Percentiles rank a stretch among this genome's conserved stretches.
phyloP scores from a whole-genome alignment of 805 yeast species.

The Metschnikowia gruessii region DNA sequence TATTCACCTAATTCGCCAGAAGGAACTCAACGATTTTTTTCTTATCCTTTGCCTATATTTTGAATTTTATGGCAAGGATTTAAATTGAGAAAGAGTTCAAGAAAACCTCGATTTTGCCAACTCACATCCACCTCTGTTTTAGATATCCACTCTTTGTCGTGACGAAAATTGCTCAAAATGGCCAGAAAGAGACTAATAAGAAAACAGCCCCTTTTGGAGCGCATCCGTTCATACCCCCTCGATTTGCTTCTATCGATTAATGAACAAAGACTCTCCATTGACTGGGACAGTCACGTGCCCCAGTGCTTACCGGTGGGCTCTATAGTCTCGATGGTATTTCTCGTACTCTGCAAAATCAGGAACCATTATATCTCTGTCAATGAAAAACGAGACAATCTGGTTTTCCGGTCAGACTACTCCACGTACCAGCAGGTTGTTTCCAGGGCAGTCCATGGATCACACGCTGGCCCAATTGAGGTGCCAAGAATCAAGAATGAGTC shows the following conservation, averaged over 20 bases:
- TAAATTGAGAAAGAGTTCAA: too few relatives aligned
- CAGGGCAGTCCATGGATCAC: slow-evolving; percentile 16
- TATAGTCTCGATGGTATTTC: slow-evolving; percentile 18
- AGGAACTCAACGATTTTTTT: background rate
- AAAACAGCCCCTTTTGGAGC: slow-evolving; percentile 29
- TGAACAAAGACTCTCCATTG: slow-evolving; percentile 37
- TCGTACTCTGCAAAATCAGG: slow-evolving; percentile 24
- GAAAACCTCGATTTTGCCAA: too few relatives aligned
- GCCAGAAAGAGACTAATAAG: slow-evolving; percentile 21
- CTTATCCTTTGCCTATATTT: too few relatives aligned
- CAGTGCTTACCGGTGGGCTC: slow-evolving; percentile 34
- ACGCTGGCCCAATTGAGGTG: background rate
- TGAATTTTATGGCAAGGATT: too few relatives aligned
- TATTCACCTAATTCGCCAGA: background rate
- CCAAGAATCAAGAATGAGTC: slow-evolving; percentile 8
- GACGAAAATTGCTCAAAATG: slow-evolving; percentile 4
- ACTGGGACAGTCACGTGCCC: slow-evolving; percentile 39
- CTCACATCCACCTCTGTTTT: too few relatives aligned
- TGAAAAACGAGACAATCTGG: slow-evolving; percentile 28
- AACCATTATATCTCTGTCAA: slow-evolving; percentile 27
- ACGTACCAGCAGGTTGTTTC: slow-evolving; percentile 32
- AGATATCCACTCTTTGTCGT: too few relatives aligned
- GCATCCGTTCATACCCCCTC: slow-evolving; percentile 35
- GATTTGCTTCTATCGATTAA: slow-evolving; percentile 36
- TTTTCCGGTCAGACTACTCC: slow-evolving; percentile 36